phyloP scores from a whole-genome alignment of 306 rosid species.

The barrel medic (Medicago truncatula) region MtrunA17r5.0-ANR NC_053047.1:41674001-41674500 shows the following conservation, averaged over 20 bases:
- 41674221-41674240: slow-evolving; percentile 60
- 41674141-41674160: neutral
- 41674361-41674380: slow-evolving; percentile 87
- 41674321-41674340: slow-evolving; percentile 79
- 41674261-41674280: slow-evolving; percentile 50
- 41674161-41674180: neutral
- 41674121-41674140: neutral
- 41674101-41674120: neutral
- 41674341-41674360: slow-evolving; percentile 75
- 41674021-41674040: neutral
- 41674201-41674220: neutral
- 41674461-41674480: slow-evolving; percentile 86
- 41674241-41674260: slow-evolving; percentile 54
- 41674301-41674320: slow-evolving; percentile 67
- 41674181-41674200: neutral
- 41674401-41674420: slow-evolving; percentile 87
- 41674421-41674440: slow-evolving; percentile 85
- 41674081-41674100: neutral
- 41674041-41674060: neutral
- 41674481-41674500: slow-evolving; percentile 95
- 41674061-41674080: neutral
- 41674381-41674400: slow-evolving; percentile 87
- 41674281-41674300: slow-evolving; percentile 37
- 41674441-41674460: slow-evolving; percentile 60
- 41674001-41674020: neutral